These are phyloP conservation scores for Acacia pycnantha DNA, from an alignment of 331 rosid species.

Conservation along the genomic window DNA sequence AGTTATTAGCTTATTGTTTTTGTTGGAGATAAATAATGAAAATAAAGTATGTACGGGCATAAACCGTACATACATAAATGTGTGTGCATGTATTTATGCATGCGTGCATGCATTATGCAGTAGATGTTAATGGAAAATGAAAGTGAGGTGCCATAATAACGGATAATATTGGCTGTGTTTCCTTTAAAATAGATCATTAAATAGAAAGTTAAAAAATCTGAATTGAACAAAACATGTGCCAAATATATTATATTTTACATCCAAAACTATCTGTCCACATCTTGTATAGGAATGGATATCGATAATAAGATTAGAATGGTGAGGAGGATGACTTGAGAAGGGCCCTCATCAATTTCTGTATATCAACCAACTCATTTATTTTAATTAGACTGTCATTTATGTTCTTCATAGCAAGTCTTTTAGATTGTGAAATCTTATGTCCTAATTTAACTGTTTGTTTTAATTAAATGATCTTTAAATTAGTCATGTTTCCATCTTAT, in stretches of 20 bases:
- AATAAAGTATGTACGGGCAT: neutral
- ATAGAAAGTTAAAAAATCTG: neutral
- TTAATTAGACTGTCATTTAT: neutral
- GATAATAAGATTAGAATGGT: no score
- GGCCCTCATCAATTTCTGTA: neutral
- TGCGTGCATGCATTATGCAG: neutral
- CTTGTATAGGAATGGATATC: slow-evolving; percentile 1
- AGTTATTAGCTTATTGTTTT: neutral
- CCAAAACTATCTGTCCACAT: neutral
- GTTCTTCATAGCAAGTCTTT: neutral
- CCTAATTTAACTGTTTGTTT: neutral
- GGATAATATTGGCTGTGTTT: neutral
- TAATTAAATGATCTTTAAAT: neutral
- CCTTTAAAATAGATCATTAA: neutral
- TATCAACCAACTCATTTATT: neutral
- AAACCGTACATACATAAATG: no score
- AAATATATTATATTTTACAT: neutral
- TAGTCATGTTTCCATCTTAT: neutral
- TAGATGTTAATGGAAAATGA: neutral
- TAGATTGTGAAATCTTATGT: slow-evolving; percentile 4
- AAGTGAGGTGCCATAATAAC: neutral
- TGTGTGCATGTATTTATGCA: neutral
- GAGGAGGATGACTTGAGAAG: slow-evolving; percentile 9
- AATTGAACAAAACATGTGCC: neutral
- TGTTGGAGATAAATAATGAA: neutral